These are phyloP conservation scores for Pseudogymnoascus pannorum DNA, from an alignment of 2,329 filamentous ascomycete species.

Conservation along the genomic window DNA sequence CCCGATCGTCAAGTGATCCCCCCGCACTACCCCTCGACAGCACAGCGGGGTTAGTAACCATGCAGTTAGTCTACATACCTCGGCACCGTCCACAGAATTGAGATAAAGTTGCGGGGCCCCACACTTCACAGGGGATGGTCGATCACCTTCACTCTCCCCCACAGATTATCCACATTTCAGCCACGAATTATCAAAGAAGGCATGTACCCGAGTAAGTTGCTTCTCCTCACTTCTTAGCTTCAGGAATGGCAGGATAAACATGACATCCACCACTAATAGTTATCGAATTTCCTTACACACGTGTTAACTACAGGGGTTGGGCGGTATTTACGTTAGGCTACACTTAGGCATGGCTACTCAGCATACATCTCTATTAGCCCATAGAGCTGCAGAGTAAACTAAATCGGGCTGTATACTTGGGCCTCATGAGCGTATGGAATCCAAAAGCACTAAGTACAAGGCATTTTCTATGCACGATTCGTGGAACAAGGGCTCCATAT, in stretches of 20 bases:
- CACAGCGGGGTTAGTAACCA: background rate
- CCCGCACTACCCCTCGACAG: background rate
- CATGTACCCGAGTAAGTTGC: background rate
- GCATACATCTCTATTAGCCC: background rate
- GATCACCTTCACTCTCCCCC: background rate
- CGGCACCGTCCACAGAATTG: background rate
- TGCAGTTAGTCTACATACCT: background rate
- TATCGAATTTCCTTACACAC: background rate
- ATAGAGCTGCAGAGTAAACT: background rate
- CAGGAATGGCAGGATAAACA: background rate
- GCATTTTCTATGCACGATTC: background rate
- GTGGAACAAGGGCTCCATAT: background rate
- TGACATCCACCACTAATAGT: background rate
- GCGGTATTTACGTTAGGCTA: background rate
- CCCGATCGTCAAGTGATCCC: background rate
- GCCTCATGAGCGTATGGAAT: background rate
- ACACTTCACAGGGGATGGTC: constrained; percentile 1
- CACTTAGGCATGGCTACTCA: background rate
- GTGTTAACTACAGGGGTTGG: background rate
- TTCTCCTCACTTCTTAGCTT: background rate
- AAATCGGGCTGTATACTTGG: background rate
- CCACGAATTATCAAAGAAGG: background rate
- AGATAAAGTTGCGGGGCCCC: constrained; percentile 7
- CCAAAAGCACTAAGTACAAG: background rate
- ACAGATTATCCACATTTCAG: background rate